Evolutionary conservation across 352 stramenopile genomes (phyloP).

Genomic region (Aphanomyces euteiches): DNA sequence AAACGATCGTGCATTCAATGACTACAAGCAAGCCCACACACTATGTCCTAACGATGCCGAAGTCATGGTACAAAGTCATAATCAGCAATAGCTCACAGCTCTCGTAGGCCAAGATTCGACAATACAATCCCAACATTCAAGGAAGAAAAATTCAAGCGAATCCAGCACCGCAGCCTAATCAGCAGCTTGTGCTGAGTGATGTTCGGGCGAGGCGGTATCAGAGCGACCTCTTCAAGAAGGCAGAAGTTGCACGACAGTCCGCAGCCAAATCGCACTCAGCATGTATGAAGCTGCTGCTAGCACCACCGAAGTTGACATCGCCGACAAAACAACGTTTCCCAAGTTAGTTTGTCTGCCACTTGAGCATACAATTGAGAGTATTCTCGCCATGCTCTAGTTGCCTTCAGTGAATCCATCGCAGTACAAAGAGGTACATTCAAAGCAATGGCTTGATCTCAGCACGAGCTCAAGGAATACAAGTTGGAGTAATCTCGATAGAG

Average conservation of each 20-base stretch:
- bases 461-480: too few relatives aligned
- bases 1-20: slow-evolving; percentile 26
- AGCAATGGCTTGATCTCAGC: too few relatives aligned
- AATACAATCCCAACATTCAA: slow-evolving; percentile 18
- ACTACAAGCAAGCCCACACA: slow-evolving; percentile 35
- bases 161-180: not conserved
- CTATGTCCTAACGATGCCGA: slow-evolving; percentile 60
- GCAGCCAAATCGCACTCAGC: slow-evolving; percentile 3
- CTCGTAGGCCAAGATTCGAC: slow-evolving; percentile 21
- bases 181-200: not conserved
- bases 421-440: too few relatives aligned
- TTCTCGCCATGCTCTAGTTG: not conserved
- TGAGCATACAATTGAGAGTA: not conserved
- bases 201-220: not conserved
- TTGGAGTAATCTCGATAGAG: too few relatives aligned
- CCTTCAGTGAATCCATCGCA: too few relatives aligned
- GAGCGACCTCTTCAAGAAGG: slow-evolving; percentile 7
- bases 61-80: slow-evolving; percentile 40
- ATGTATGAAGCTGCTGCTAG: not conserved
- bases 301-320: slow-evolving; percentile 4
- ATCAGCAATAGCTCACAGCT: not conserved
- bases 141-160: not conserved
- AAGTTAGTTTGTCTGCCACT: not conserved
- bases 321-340: slow-evolving; percentile 18
- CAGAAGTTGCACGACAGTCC: not conserved